Base-by-base conservation (phyloP, 225 moss, liverwort and hornwort genomes). In the Polytrichum commune region DNA sequence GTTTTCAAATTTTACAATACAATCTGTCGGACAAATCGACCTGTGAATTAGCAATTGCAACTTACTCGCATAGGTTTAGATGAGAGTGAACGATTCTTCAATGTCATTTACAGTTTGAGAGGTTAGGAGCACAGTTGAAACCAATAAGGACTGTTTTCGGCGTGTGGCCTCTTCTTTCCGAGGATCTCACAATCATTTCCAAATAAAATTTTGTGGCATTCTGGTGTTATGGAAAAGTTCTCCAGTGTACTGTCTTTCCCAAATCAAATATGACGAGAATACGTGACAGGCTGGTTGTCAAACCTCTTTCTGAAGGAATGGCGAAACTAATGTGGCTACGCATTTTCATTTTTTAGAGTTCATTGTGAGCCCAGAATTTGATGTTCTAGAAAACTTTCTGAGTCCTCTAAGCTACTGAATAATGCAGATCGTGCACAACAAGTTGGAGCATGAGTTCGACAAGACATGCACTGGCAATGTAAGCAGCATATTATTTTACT, bases 371-470 rank as follows among this genome's bases (percentile, higher is more conserved):
- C 30, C 6, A 32, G 64, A 9, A 65, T 30, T 27, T 25, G 22
- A 61, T 26, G 26, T 61, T 61, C 23, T 61, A 61, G 26, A 61
- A 61, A 23, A 63, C 16, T 13, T 63, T 26, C 63, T 63, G 27
- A 35, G 35, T 65, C 19, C 23, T 18, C 23, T 7, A 54, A 55
- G 7, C 25, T 54, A 20, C 53, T 29, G 19, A 7, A 26, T 76
- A 20, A 6, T 75, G 84, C 83, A 89, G 89, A 68, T 86, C 54
- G 89, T 77, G 67, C 81, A 75, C 22, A 27, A 80, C 30, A 89
- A 83, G 63, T 30, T 89, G 89, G 86, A 89, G 69, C 72, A 67
- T 24, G 89, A 86, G 62, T 84, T 83, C 72, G 81, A 83, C 67
- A 74, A 27, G 8, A 81, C 78, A 29, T 83, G 75, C 66, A 77